A percentile compares a stretch with the other conserved stretches of the same genome.
phyloP scores from a whole-genome alignment of 2,329 filamentous ascomycete species.

The Aspergillus fructus region DNA sequence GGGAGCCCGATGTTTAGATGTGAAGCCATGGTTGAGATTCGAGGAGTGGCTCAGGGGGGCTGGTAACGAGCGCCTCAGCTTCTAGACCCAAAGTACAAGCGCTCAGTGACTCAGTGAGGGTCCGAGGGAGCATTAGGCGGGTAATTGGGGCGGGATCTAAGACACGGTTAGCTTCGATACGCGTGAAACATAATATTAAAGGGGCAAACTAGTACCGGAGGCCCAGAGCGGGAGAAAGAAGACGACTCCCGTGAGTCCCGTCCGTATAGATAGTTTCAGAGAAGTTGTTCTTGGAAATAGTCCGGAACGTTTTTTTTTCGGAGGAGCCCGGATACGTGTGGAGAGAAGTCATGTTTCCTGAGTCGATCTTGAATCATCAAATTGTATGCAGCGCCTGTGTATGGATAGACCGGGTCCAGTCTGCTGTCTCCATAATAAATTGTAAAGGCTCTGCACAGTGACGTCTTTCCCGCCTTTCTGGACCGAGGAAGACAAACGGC shows the following conservation, averaged over 20 bases:
- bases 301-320: neutral
- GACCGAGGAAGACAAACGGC: neutral
- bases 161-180: neutral
- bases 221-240: too few relatives aligned
- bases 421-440: slow-evolving; percentile 5
- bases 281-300: neutral
- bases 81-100: neutral
- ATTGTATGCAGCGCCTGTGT: neutral
- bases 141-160: neutral
- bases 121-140: neutral
- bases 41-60: neutral
- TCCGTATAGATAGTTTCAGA: too few relatives aligned
- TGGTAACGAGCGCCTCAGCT: neutral
- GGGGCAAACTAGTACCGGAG: too few relatives aligned
- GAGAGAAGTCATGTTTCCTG: slow-evolving; percentile 7
- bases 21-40: slow-evolving; percentile 7
- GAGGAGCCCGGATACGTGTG: slow-evolving; percentile 10
- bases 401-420: neutral
- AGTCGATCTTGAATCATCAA: slow-evolving; percentile 6
- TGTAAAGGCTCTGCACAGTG: slow-evolving; percentile 11
- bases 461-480: slow-evolving; percentile 13
- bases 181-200: neutral
- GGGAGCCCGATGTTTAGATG: slow-evolving; percentile 3
- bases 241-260: too few relatives aligned
- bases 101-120: neutral